Evolutionary conservation across 2,329 filamentous ascomycete species (phyloP), one percentile per base, ranked within the genome.

Genomic region (Fusarium metavorans): DNA sequence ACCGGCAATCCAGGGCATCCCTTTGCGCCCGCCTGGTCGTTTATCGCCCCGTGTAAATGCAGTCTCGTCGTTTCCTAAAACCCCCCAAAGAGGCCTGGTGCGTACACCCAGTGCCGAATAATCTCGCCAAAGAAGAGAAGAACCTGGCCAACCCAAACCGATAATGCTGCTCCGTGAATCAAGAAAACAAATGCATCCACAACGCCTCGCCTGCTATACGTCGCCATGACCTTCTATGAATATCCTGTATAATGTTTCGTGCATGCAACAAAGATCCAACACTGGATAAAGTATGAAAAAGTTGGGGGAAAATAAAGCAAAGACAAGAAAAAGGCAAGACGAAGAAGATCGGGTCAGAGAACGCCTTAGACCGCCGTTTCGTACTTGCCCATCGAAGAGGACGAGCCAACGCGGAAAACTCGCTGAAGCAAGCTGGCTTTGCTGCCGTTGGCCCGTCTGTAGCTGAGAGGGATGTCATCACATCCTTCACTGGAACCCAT

Each of bases 91-190:
- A 39, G 72, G 71, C 68, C 68, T 62, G 74, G 74, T 79, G 72
- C 75, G 74, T 76, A 78, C 77, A 80, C 74, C 32, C 72, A 76
- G 70, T 66, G 71, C 73, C 76, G 68, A 76, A 77, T 45, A 70
- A 66, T 73, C 72, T 76, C 67, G 67, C 66, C 63, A 68, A 70
- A 66, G 60, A 73, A 74, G 27, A 68, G 23, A 65, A 75, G 43
- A 60, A 25, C 23, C 35, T 30, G 32, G 32, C 45, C 37, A 60
- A 66, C 66, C 30, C 68, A 71, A 71, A 48, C 34, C 65, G 37
- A 59, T 68, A 34, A 68, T 72, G 61, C 60, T 66, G 54, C 64
- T 50, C 35, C 57, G 45, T 41, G 18, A 62, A 30, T 25, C 32
- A 69, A 61, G 10, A 64, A 61, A 58, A 37, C 59, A 63, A 65